Evolutionary conservation across 495 filamentous ascomycete genomes (phyloP).

Genomic region (Penicillium samsonianum): DNA sequence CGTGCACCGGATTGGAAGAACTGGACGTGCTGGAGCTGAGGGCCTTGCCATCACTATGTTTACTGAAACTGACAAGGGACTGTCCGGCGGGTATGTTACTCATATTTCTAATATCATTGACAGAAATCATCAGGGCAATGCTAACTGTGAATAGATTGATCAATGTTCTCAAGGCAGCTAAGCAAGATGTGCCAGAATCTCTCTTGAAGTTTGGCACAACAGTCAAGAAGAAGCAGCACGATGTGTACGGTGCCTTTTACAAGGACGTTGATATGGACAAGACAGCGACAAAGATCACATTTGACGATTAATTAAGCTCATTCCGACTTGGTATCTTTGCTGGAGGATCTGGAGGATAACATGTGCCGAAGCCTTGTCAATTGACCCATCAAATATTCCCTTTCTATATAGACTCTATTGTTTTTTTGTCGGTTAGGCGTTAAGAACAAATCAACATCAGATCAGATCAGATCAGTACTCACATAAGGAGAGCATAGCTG

Average conservation of each 20-base stretch:
- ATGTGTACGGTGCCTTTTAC: slow-evolving; percentile 88
- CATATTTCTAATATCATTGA: slow-evolving; percentile 18
- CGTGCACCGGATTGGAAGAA: slow-evolving; percentile 90
- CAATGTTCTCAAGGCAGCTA: slow-evolving; percentile 87
- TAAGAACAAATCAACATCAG: neutral
- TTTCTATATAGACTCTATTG: slow-evolving; percentile 60
- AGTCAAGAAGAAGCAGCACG: slow-evolving; percentile 97
- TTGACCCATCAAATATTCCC: slow-evolving; percentile 53
- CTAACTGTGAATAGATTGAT: slow-evolving; percentile 59
- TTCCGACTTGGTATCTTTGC: slow-evolving; percentile 24
- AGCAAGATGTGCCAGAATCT: slow-evolving; percentile 84
- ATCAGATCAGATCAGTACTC: slow-evolving; percentile 37
- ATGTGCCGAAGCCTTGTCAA: slow-evolving; percentile 42
- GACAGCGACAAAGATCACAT: slow-evolving; percentile 88
- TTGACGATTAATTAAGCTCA: slow-evolving; percentile 62
- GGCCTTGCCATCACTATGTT: slow-evolving; percentile 90
- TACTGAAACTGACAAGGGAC: slow-evolving; percentile 88
- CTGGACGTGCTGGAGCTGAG: slow-evolving; percentile 82
- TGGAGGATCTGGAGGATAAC: slow-evolving; percentile 17
- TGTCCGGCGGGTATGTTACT: slow-evolving; percentile 74
- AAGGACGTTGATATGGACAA: slow-evolving; percentile 77
- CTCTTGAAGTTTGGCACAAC: slow-evolving; percentile 94
- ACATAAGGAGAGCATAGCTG: slow-evolving; percentile 60
- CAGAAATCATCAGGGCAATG: slow-evolving; percentile 12
- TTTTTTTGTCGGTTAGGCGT: slow-evolving; percentile 18